Percentiles rank a stretch among this genome's conserved stretches.
Evolutionary conservation across 108 stramenopile species (phyloP).

Genomic region (Aureococcus anophagefferens): DNA sequence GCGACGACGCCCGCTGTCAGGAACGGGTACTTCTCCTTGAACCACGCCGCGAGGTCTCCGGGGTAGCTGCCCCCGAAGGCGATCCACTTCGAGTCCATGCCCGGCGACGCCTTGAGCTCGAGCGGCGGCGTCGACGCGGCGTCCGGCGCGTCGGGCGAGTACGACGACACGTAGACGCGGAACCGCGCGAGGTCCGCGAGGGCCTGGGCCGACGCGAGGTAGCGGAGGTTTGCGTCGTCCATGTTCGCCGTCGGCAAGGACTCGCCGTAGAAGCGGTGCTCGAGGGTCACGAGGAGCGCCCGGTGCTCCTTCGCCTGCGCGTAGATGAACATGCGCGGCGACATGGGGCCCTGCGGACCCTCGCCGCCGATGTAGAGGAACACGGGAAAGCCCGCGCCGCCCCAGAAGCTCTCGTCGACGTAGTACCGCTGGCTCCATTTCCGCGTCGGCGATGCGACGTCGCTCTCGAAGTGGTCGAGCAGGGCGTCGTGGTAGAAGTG

Average conservation of each 20-base stretch:
- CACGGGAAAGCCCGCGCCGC: slow-evolving; percentile 16
- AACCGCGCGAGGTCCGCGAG: slow-evolving; percentile 66
- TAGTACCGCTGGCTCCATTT: slow-evolving; percentile 27
- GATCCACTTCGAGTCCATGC: slow-evolving; percentile 43
- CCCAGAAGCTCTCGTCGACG: slow-evolving; percentile 25
- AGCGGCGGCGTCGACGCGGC: background rate
- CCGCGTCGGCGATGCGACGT: no score
- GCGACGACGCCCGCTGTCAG: slow-evolving; percentile 35
- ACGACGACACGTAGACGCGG: slow-evolving; percentile 2
- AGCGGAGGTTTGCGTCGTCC: slow-evolving; percentile 34
- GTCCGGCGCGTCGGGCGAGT: no score
- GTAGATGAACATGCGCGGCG: no score
- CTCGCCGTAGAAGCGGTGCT: slow-evolving; percentile 81
- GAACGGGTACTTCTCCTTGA: slow-evolving; percentile 45
- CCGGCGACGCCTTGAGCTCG: background rate
- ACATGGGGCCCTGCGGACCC: slow-evolving; percentile 4
- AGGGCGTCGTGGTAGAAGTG: slow-evolving; percentile 10
- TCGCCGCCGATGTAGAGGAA: slow-evolving; percentile 38
- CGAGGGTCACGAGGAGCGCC: slow-evolving; percentile 53
- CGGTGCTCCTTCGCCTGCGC: no score
- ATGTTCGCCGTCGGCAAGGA: slow-evolving; percentile 57
- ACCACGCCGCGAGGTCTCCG: slow-evolving; percentile 68
- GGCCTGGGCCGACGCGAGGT: slow-evolving; percentile 66
- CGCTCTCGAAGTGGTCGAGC: background rate
- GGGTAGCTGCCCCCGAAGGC: slow-evolving; percentile 86